Conservation (phyloP, 106 monocot genomes). For the Phalaenopsis equestris region DNA sequence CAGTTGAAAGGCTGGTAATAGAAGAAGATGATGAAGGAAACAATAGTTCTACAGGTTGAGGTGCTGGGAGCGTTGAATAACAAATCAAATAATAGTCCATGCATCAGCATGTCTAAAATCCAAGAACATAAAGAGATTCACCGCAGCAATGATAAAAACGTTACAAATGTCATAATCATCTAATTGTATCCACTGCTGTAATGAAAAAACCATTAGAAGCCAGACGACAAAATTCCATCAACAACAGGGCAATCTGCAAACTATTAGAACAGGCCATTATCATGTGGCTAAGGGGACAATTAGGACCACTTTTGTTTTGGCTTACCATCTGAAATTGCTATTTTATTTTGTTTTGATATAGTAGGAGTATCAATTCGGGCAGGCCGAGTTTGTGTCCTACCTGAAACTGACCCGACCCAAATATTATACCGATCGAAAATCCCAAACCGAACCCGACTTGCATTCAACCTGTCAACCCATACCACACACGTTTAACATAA, state of each 20-base stretch:
- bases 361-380: too few relatives aligned
- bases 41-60: not conserved
- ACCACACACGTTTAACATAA: too few relatives aligned
- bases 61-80: not conserved
- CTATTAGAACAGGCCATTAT: not conserved
- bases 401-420: too few relatives aligned
- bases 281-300: too few relatives aligned
- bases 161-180: not conserved
- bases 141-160: not conserved
- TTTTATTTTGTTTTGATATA: too few relatives aligned
- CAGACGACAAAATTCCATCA: not conserved
- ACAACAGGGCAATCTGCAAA: not conserved
- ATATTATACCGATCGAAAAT: too few relatives aligned
- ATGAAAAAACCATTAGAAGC: not conserved
- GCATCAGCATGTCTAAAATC: not conserved
- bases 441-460: too few relatives aligned
- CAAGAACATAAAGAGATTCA: not conserved
- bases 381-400: too few relatives aligned
- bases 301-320: too few relatives aligned
- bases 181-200: not conserved
- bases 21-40: not conserved
- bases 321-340: too few relatives aligned
- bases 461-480: too few relatives aligned
- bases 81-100: slow-evolving; percentile 2
- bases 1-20: not conserved